Evolutionary conservation across 352 stramenopile species (phyloP), one percentile per base, ranked within the genome.

Genomic region (Globisporangium alternatum): DNA sequence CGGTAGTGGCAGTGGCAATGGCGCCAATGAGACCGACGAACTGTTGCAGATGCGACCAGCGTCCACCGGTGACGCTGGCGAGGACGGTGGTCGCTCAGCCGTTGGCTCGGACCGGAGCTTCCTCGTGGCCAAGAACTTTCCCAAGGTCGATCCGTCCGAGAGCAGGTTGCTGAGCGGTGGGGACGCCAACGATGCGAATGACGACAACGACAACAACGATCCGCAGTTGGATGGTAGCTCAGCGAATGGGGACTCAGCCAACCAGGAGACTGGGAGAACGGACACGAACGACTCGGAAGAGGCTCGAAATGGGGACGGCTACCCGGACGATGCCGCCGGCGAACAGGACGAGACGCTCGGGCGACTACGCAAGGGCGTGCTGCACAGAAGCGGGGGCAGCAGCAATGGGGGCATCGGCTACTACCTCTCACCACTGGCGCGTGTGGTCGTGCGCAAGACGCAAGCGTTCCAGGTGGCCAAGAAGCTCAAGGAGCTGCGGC

Each of bases 401-500:
- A 69, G 64, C 6, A 48, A 21, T 22, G 43, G 43, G n/a, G 57
- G 70, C 33, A 65, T 56, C 6, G 25, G 13, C 8, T 65, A 63
- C 8, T 68, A 60, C 8, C 64, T 81, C 3, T 83, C 76, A 3
- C 77, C 79, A 28, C 67, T 88, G 0, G 69, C 67, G 15, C 79
- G 69, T 8, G 75, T 86, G 10, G 65, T 88, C 7, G 31, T 76
- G 41, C 68, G 75, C 2, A 88, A 86, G 60, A 67, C 73, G 1
- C 69, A 84, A 49, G 72, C 77, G 2, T 64, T 63, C 22, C 68
- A 75, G 3, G 79, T 68, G 6, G 67, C 77, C n/a, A 73, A 71
- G n/a, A 88, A 81, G 44, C 63, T 88, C 9, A 86, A 80, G 54
- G 69, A 76, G 5, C 55, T 80, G 41, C 67, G 60, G 10, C 54